Evolutionary conservation across 2,329 filamentous ascomycete genomes (phyloP).

Genomic region (Blumeriella jaapii): DNA sequence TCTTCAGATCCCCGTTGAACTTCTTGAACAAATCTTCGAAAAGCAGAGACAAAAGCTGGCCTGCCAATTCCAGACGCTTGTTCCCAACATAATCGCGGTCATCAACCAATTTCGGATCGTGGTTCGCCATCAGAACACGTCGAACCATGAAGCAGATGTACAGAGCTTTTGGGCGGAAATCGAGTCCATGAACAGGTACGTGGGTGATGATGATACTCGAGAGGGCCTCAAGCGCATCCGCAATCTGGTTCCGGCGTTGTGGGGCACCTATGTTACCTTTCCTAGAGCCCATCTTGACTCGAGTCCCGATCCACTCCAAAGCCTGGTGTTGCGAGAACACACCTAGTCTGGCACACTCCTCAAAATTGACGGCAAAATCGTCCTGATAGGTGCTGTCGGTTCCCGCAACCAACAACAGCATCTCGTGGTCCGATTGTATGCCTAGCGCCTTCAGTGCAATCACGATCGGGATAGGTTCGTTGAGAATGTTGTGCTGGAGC

Average conservation of each 20-base stretch:
- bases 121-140: slow-evolving; percentile 87
- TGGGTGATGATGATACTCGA: slow-evolving; percentile 91
- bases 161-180: slow-evolving; percentile 93
- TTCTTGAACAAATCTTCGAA: slow-evolving; percentile 98
- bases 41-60: slow-evolving; percentile 81
- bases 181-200: slow-evolving; percentile 79
- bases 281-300: slow-evolving; percentile 75
- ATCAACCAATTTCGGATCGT: slow-evolving; percentile 81
- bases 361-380: slow-evolving; percentile 89
- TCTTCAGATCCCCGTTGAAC: slow-evolving; percentile 79
- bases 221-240: slow-evolving; percentile 86
- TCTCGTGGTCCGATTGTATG: slow-evolving; percentile 88
- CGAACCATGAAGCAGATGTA: slow-evolving; percentile 97
- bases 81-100: slow-evolving; percentile 98
- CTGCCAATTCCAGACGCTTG: slow-evolving; percentile 88
- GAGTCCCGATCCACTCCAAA: slow-evolving; percentile 77
- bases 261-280: slow-evolving; percentile 38
- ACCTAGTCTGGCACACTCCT: slow-evolving; percentile 73
- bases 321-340: slow-evolving; percentile 93
- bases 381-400: slow-evolving; percentile 85
- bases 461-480: slow-evolving; percentile 89
- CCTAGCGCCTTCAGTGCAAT: slow-evolving; percentile 89
- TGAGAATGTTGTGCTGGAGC: slow-evolving; percentile 84
- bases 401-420: slow-evolving; percentile 81
- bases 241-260: slow-evolving; percentile 66